Base-by-base conservation (phyloP, 768 basidiomycete genomes). In the Lactarius sanguifluus region DNA sequence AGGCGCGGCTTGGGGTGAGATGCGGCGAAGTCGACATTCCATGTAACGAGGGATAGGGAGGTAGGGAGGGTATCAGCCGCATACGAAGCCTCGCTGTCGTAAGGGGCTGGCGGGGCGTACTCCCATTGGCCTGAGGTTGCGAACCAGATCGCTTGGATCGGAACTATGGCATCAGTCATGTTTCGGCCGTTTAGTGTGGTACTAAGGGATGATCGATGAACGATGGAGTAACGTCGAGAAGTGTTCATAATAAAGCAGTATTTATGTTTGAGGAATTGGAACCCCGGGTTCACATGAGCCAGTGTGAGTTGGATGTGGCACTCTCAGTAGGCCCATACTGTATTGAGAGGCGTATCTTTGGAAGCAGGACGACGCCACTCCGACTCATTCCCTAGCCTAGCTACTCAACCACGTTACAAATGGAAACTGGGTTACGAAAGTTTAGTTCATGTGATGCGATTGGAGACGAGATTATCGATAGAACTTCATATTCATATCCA, bases 1-100 rank as follows among this genome's bases (percentile, higher is more conserved):
- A 88, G 77, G 8, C 90, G 84, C 64, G 78, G 77, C 52, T 76
- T 77, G 12, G 71, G 72, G 47, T 78, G 70, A 0, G 73, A 69
- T 18, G 76, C 75, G 47, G 73, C 69, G 72, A 82, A 86, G 72
- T 88, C 83, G 62, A 92, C 71, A 75, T 92, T 92, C 90, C 90
- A 92, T 34, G 88, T 86, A 67, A 92, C 74, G 58, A 92, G 74
- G 64, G 79, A 79, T 58, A 91, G 71, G 41, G 77, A 77, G 34
- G 79, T 71, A n/a, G 83, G 82, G 58, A 78, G 73, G 9, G 9
- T 16, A 15, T 13, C 60, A 2, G 54, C 23, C 16, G 16, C 25
- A 3, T 64, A n/a, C 9, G 75, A 72, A 9, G 78, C 76, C 50
- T 72, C 73, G 50, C 38, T 43, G 69, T 76, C 70, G 45, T 75